Percentiles rank a stretch among this genome's conserved stretches.
Conservation (phyloP, 768 basidiomycete species). For the Rubroboletus pulcherrimus region DNA sequence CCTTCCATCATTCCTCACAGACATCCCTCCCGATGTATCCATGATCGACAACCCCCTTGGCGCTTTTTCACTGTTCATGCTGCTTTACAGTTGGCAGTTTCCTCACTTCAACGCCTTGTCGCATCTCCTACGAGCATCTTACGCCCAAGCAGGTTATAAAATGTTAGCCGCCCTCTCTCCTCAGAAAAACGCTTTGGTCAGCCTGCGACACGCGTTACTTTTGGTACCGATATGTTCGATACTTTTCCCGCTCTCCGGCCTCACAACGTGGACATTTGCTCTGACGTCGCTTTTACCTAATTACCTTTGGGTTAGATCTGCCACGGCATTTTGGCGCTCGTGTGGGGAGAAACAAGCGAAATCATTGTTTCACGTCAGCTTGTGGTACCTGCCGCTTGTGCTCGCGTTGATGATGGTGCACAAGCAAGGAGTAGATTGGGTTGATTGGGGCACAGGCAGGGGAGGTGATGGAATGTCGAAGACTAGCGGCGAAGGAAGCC, state of each 20-base stretch:
- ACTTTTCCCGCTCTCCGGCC: slow-evolving; percentile 81
- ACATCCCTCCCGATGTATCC: slow-evolving; percentile 39
- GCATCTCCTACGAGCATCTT: slow-evolving; percentile 79
- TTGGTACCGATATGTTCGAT: slow-evolving; percentile 76
- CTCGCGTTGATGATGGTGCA: slow-evolving; percentile 94
- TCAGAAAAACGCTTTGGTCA: slow-evolving; percentile 75
- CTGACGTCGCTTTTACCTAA: slow-evolving; percentile 76
- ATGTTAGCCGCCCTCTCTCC: slow-evolving; percentile 88
- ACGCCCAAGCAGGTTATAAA: slow-evolving; percentile 88
- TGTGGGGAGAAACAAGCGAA: slow-evolving; percentile 78
- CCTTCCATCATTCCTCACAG: slow-evolving; percentile 57
- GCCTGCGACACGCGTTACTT: slow-evolving; percentile 76
- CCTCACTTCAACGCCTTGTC: slow-evolving; percentile 97
- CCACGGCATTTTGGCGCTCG: slow-evolving; percentile 69
- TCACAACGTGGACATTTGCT: slow-evolving; percentile 91
- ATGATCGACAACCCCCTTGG: slow-evolving; percentile 77
- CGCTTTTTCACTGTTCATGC: slow-evolving; percentile 72
- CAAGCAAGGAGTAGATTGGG: slow-evolving; percentile 83
- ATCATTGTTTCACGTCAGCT: slow-evolving; percentile 68
- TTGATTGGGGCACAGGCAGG: slow-evolving; percentile 40
- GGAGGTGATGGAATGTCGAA: not conserved
- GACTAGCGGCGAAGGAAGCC: not conserved
- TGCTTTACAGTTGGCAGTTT: slow-evolving; percentile 97
- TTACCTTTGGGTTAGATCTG: slow-evolving; percentile 57
- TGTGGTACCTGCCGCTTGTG: slow-evolving; percentile 90